These are phyloP conservation scores for Coemansia biformis DNA, from an alignment of 192 early-diverging fungal genomes.

Conservation along the genomic window DNA sequence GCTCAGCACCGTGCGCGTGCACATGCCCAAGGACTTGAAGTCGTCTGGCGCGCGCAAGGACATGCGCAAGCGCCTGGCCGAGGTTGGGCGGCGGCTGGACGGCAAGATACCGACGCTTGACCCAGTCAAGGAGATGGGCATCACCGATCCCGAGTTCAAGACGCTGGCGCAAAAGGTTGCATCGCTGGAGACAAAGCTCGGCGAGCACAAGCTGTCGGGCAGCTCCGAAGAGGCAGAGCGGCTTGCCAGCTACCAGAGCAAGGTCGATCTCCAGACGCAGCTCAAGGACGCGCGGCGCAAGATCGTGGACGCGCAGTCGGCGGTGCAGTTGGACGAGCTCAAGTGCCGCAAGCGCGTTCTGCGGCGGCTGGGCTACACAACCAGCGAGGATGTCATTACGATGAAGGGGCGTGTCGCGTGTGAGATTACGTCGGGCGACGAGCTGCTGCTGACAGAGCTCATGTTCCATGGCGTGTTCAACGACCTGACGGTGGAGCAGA, in stretches of 20 bases:
- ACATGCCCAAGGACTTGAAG: slow-evolving; percentile 67
- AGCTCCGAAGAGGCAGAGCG: slow-evolving; percentile 53
- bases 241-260: slow-evolving; percentile 60
- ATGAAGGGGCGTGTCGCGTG: slow-evolving; percentile 98
- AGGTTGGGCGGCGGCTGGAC: slow-evolving; percentile 67
- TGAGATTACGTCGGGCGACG: slow-evolving; percentile 91
- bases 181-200: slow-evolving; percentile 64
- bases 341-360: slow-evolving; percentile 86
- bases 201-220: slow-evolving; percentile 57
- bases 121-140: slow-evolving; percentile 82
- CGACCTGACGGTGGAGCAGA: slow-evolving; percentile 82
- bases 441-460: slow-evolving; percentile 92
- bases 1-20: slow-evolving; percentile 68
- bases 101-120: slow-evolving; percentile 81
- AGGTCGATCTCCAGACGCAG: slow-evolving; percentile 55
- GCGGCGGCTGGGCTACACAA: slow-evolving; percentile 84
- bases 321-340: slow-evolving; percentile 89
- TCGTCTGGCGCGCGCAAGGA: slow-evolving; percentile 53
- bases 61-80: slow-evolving; percentile 59
- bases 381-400: slow-evolving; percentile 79
- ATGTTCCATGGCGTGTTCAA: slow-evolving; percentile 96
- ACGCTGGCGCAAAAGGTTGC: slow-evolving; percentile 69
- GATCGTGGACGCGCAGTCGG: slow-evolving; percentile 70
- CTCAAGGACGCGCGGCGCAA: slow-evolving; percentile 67
- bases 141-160: slow-evolving; percentile 72